Evolutionary conservation across 1,139 yeast species (phyloP).

Genomic region (Meyerozyma athensensis): DNA sequence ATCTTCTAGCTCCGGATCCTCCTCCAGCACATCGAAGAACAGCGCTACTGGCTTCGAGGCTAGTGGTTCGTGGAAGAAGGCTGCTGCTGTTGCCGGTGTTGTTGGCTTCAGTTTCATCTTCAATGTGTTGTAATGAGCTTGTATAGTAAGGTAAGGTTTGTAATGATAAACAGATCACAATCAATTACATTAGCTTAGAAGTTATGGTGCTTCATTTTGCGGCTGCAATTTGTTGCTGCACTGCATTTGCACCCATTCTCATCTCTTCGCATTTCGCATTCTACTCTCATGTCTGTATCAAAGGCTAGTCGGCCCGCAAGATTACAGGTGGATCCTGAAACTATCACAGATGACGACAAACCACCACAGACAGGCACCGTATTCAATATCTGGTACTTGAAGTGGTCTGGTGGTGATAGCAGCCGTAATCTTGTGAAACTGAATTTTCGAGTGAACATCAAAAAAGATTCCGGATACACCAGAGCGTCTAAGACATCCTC

Average conservation of each 20-base stretch:
- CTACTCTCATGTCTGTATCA: no score
- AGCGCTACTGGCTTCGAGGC: conserved; percentile 13
- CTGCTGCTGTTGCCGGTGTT: conserved; percentile 33
- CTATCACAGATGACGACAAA: conserved; percentile 55
- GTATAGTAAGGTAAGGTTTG: neutral
- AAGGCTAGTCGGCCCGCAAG: conserved; percentile 50
- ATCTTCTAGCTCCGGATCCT: conserved; percentile 10
- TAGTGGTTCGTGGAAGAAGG: conserved; percentile 37
- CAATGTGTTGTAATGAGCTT: conserved; percentile 22
- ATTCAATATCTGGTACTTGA: conserved; percentile 83
- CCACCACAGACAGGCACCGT: conserved; percentile 80
- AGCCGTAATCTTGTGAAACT: conserved; percentile 26
- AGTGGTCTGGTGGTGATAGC: conserved; percentile 75
- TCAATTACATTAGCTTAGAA: no score
- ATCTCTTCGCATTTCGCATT: neutral
- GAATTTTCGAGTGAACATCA: conserved; percentile 54
- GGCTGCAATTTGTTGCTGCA: neutral
- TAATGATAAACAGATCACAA: no score
- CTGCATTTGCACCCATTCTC: neutral
- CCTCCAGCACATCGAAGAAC: conserved; percentile 8
- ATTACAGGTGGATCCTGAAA: conserved; percentile 66
- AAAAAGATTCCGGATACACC: conserved; percentile 71
- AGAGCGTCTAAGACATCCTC: conserved; percentile 48
- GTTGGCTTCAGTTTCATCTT: conserved; percentile 35
- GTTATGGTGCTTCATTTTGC: neutral